A percentile compares a stretch with the other conserved stretches of the same genome.
phyloP scores from a whole-genome alignment of 2,329 filamentous ascomycete species.

The Fusarium palustre region DNA sequence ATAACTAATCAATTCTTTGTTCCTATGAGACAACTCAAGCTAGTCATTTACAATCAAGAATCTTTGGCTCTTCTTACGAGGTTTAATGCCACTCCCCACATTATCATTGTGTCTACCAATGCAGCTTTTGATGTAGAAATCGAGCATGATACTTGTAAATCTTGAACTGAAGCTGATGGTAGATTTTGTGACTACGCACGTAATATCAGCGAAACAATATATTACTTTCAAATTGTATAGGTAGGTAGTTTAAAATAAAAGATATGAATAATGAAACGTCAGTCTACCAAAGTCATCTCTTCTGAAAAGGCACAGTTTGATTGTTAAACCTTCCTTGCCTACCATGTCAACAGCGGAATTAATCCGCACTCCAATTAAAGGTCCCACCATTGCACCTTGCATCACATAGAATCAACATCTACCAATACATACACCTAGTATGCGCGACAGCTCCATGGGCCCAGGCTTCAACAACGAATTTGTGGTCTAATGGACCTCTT shows the following conservation, averaged over 20 bases:
- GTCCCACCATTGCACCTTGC: constrained; percentile 26
- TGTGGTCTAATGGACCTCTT: neutral
- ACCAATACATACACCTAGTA: neutral
- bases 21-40: neutral
- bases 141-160: neutral
- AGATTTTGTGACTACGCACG: neutral
- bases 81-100: constrained; percentile 51
- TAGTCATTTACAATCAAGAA: too few relatives aligned
- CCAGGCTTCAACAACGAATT: constrained; percentile 6
- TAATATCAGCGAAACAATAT: neutral
- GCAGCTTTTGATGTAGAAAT: constrained; percentile 30
- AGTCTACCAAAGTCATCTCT: too few relatives aligned
- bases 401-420: constrained; percentile 5
- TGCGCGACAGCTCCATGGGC: constrained; percentile 36
- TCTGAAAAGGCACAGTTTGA: neutral
- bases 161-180: neutral
- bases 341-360: constrained; percentile 16
- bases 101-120: constrained; percentile 57
- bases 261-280: too few relatives aligned
- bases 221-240: too few relatives aligned
- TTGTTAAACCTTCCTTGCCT: neutral
- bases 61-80: constrained; percentile 47
- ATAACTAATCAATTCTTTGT: neutral
- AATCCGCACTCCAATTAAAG: constrained; percentile 19
- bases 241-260: too few relatives aligned